Evolutionary conservation across 148 eudicot species (phyloP).

Genomic region (Fallopia convolvulus): DNA sequence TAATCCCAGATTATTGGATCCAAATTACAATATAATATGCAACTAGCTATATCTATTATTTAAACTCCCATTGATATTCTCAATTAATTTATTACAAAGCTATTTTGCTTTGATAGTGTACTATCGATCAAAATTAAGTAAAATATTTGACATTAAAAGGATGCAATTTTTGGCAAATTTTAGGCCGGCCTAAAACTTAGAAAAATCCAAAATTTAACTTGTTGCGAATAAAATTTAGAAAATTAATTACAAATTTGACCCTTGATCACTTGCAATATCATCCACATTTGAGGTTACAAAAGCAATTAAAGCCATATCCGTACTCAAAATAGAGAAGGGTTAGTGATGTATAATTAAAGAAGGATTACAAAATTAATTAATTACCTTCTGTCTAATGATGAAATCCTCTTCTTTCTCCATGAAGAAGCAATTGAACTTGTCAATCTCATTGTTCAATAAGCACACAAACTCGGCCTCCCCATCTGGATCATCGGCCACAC

Average conservation of each 20-base stretch:
- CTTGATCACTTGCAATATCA: no score
- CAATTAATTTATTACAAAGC: not conserved
- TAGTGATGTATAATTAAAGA: no score
- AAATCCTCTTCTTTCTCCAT: constrained; percentile 84
- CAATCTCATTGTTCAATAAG: constrained; percentile 66
- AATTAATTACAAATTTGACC: not conserved
- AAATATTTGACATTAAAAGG: not conserved
- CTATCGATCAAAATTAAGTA: not conserved
- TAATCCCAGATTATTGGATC: not conserved
- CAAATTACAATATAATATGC: not conserved
- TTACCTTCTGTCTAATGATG: constrained; percentile 63
- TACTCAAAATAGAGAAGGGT: no score
- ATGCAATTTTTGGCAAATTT: not conserved
- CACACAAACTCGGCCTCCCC: constrained; percentile 58
- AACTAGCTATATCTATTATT: not conserved
- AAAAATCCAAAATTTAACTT: not conserved
- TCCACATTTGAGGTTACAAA: no score
- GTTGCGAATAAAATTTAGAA: not conserved
- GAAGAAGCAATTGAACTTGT: constrained; percentile 68
- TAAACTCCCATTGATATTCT: no score
- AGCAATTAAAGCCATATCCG: no score
- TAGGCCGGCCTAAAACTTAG: not conserved
- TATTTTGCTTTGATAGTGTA: not conserved
- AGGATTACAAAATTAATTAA: not conserved
- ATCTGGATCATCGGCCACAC: constrained; percentile 26